Base-by-base conservation (phyloP, 2,329 filamentous ascomycete genomes). In the Coniella lustricola region DNA sequence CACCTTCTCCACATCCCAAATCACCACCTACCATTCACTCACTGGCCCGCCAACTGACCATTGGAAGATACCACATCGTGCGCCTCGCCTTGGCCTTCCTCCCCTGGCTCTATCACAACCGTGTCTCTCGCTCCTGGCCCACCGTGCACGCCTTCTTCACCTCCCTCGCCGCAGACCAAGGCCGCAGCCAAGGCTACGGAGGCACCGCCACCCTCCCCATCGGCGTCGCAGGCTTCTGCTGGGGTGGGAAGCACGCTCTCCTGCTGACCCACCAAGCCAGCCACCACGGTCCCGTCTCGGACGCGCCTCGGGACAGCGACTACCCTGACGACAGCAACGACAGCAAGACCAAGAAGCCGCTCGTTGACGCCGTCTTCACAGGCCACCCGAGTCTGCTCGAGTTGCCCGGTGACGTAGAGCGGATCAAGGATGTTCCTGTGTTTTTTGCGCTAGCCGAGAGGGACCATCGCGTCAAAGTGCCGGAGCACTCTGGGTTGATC, bases 191-290 rank as follows among this genome's bases (percentile, higher is more conserved):
- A n/a, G n/a, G n/a, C n/a, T n/a, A n/a, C n/a, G n/a, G n/a, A n/a
- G n/a, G n/a, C n/a, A n/a, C n/a, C 10, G 42, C 56, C 35, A 48
- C 49, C 17, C 56, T 65, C 7, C 60, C 63, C 14, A 62, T 82
- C 39, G 77, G 72, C 18, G 74, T 69, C 0, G 75, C 75, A 0
- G 81, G 80, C 0, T 83, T 80, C 64, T 83, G 78, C 66, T 84
- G 79, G 79, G 80, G 80, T 20, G 81, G 77, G 20, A 75, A 76
- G 52, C 72, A 81, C 54, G 63, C 69, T 2, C 59, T 78, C 8
- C 59, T 70, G n/a, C 68, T 82, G 3, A 65, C 70, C 10, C 67
- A 69, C 51, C 53, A 53, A 35, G 55, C 53, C 25, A 56, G 62
- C 4, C 51, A 47, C 29, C 49, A n/a, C 48, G 3, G 49, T 14